Percentiles rank a stretch among this genome's conserved stretches.
These are phyloP conservation scores for Trichoderma aggressivum DNA, from an alignment of 2,329 filamentous ascomycete species.

Conservation along the genomic window DNA sequence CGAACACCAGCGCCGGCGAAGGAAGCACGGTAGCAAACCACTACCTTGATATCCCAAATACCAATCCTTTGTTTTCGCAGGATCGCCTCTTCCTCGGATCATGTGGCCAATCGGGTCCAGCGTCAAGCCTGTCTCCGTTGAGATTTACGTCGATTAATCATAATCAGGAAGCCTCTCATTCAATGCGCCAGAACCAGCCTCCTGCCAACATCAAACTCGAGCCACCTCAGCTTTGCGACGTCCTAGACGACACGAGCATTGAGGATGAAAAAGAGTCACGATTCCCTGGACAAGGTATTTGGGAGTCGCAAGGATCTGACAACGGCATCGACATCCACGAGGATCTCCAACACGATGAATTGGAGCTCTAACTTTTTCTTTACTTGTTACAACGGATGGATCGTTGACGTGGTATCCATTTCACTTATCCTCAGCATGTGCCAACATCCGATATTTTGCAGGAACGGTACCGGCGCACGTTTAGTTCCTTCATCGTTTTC, in stretches of 20 bases:
- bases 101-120: constrained; percentile 25
- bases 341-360: constrained; percentile 26
- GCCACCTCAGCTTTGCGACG: constrained; percentile 26
- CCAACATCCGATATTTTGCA: neutral
- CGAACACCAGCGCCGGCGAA: constrained; percentile 23
- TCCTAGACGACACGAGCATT: constrained; percentile 22
- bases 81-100: constrained; percentile 31
- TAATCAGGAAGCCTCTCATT: constrained; percentile 21
- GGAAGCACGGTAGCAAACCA: constrained; percentile 23
- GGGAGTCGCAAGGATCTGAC: constrained; percentile 26
- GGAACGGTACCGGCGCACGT: neutral
- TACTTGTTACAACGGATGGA: neutral
- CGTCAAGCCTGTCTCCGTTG: constrained; percentile 26
- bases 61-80: constrained; percentile 34
- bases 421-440: neutral
- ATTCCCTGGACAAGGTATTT: constrained; percentile 22
- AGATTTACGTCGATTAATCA: constrained; percentile 33
- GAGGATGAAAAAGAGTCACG: constrained; percentile 27
- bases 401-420: neutral
- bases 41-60: constrained; percentile 30
- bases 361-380: constrained; percentile 24
- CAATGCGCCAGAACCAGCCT: constrained; percentile 21
- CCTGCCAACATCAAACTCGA: constrained; percentile 27
- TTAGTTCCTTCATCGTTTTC: neutral
- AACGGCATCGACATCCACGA: constrained; percentile 26